Conservation (phyloP, 495 filamentous ascomycete genomes). For the Penicillium angulare region DNA sequence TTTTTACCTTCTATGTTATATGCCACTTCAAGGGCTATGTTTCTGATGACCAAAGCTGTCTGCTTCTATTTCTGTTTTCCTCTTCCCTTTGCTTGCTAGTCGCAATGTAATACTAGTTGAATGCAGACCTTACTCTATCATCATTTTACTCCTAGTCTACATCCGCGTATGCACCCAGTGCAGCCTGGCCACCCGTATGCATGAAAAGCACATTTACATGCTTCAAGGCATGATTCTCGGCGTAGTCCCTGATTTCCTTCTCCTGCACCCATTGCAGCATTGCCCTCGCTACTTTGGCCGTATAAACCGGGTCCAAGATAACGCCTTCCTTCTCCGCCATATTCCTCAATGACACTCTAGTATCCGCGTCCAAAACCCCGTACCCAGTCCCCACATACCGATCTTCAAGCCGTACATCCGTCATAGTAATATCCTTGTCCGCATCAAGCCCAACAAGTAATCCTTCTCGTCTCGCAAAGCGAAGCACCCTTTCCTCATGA, state of each 20-base stretch:
- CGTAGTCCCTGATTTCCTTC: slow-evolving; percentile 19
- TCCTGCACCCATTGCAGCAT: slow-evolving; percentile 30
- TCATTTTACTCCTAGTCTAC: slow-evolving; percentile 1
- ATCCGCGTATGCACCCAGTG: slow-evolving; percentile 36
- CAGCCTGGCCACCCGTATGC: slow-evolving; percentile 42
- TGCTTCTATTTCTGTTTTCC: slow-evolving; percentile 7
- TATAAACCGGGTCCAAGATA: slow-evolving; percentile 41
- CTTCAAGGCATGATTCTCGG: not conserved
- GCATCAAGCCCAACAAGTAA: slow-evolving; percentile 27
- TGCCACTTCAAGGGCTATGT: slow-evolving; percentile 14
- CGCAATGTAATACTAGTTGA: slow-evolving; percentile 29
- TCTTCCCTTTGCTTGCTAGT: slow-evolving; percentile 14
- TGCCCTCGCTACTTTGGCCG: slow-evolving; percentile 32
- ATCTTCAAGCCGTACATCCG: slow-evolving; percentile 36
- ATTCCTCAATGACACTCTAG: slow-evolving; percentile 16
- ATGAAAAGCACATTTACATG: slow-evolving; percentile 39
- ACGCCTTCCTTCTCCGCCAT: slow-evolving; percentile 33
- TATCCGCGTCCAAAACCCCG: slow-evolving; percentile 30
- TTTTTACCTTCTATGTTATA: slow-evolving; percentile 13
- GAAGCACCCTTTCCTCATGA: slow-evolving; percentile 32
- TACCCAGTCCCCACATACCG: slow-evolving; percentile 35
- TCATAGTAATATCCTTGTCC: slow-evolving; percentile 21
- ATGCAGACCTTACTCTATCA: slow-evolving; percentile 13
- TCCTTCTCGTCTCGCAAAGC: slow-evolving; percentile 31
- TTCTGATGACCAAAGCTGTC: slow-evolving; percentile 21